These are phyloP conservation scores for Solanum acaule DNA, from an alignment of 257 asterid species.

Conservation along the genomic window DNA sequence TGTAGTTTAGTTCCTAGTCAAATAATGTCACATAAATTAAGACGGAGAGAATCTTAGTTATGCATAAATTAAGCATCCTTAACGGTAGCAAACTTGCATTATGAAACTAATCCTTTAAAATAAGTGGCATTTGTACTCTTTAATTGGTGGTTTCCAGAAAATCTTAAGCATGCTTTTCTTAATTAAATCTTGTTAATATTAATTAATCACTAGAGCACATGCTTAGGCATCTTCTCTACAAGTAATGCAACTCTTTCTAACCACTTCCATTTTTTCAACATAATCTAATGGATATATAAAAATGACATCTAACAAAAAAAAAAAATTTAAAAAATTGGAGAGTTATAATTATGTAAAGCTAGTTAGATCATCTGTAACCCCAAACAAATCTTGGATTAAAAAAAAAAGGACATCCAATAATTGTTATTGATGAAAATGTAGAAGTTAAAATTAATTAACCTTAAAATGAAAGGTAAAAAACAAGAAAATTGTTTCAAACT, in stretches of 20 bases:
- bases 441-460: background rate
- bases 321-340: background rate
- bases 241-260: background rate
- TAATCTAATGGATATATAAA: background rate
- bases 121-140: background rate
- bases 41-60: background rate
- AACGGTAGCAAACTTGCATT: constrained; percentile 17
- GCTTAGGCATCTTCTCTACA: constrained; percentile 9
- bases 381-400: background rate
- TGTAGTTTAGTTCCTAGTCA: background rate
- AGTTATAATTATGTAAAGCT: background rate
- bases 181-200: constrained; percentile 9
- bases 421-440: background rate
- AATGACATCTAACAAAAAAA: too few species aligned
- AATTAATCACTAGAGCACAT: constrained; percentile 6
- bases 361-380: background rate
- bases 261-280: background rate
- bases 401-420: background rate
- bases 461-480: background rate
- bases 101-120: background rate
- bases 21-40: background rate
- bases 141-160: constrained; percentile 22
- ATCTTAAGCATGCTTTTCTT: constrained; percentile 8
- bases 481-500: background rate
- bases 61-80: constrained; percentile 12